Base-by-base conservation (phyloP, 2,329 filamentous ascomycete genomes). In the Pyrenochaeta sp. region DNA sequence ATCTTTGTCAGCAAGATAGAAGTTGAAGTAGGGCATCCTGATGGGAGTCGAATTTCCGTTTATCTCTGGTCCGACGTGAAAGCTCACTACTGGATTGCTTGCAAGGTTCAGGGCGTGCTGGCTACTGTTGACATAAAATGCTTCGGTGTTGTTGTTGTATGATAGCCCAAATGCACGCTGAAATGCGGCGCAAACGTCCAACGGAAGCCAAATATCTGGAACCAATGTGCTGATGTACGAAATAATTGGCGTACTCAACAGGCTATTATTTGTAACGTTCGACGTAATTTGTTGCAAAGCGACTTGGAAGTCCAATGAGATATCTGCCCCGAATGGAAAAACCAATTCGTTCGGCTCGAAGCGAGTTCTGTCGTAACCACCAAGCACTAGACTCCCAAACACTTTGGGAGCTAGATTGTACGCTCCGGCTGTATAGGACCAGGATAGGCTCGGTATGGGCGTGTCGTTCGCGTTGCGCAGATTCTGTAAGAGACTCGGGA, bases 401-500 rank as follows among this genome's bases (percentile, higher is more conserved):
- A 64, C 51, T 33, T 69, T 69, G 7, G 67, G 67, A 4, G 60
- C 52, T 7, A 61, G 45, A 47, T 72, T 67, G 48, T 65, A 61
- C 6, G 75, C 70, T 10, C 77, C 77, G n/a, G 77, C 77, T 2
- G 75, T 78, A 51, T 79, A 79, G 5, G 65, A 74, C 68, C 68
- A 79, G 0, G 72, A 76, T 6, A 66, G 47, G 43, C 75, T 76
- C 1, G 75, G 71, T 32, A 78, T 77, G 2, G 64, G 60, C 21
- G 63, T 61, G 15, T 30, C 18, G 3, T 56, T 60, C n/a, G 61
- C 49, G 27, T 69, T 65, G 15, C 58, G 56, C 20, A 78, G 49
- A 10, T 54, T 66, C 21, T 66, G 53, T 45, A 78, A 51, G 20
- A 76, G 62, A 36, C 66, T 71, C 3, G 67, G 59, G 9, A 71